These are phyloP conservation scores for Phytopythium mirpurense DNA, from an alignment of 352 stramenopile species.

Conservation along the genomic window DNA sequence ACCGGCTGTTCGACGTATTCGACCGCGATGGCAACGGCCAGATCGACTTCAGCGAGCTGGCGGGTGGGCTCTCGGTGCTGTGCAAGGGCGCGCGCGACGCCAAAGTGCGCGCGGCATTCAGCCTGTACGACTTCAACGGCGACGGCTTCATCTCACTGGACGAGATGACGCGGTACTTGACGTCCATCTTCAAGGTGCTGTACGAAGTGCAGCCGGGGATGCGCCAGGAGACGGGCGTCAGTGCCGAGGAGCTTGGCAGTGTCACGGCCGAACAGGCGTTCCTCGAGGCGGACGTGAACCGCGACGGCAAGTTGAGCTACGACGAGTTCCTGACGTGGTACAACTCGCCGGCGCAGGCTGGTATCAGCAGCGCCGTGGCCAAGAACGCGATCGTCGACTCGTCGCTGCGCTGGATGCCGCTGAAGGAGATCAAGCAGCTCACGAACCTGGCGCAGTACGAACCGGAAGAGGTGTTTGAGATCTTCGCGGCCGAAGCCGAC, in stretches of 20 bases:
- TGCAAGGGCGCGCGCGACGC: slow-evolving; percentile 78
- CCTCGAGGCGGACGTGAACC: slow-evolving; percentile 71
- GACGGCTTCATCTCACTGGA: slow-evolving; percentile 83
- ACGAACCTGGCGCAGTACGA: slow-evolving; percentile 75
- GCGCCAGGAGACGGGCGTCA: slow-evolving; percentile 54
- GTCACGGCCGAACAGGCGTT: slow-evolving; percentile 86
- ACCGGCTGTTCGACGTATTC: slow-evolving; percentile 80
- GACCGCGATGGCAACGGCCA: slow-evolving; percentile 68
- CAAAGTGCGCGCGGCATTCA: slow-evolving; percentile 81
- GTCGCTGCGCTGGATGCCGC: slow-evolving; percentile 72
- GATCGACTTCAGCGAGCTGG: slow-evolving; percentile 86
- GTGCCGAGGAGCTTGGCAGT: slow-evolving; percentile 65
- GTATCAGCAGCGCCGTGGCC: slow-evolving; percentile 60
- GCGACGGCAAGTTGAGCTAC: slow-evolving; percentile 81
- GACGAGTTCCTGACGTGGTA: slow-evolving; percentile 88
- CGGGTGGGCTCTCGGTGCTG: slow-evolving; percentile 75
- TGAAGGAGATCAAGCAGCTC: slow-evolving; percentile 79
- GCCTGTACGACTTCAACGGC: slow-evolving; percentile 82
- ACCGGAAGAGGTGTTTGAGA: slow-evolving; percentile 83
- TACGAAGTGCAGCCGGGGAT: slow-evolving; percentile 82
- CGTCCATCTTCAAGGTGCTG: slow-evolving; percentile 83
- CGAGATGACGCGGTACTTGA: slow-evolving; percentile 87
- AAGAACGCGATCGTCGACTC: slow-evolving; percentile 76
- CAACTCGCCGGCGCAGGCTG: slow-evolving; percentile 56
- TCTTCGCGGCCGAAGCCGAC: slow-evolving; percentile 76